These are phyloP conservation scores for Rehmannia glutinosa DNA, from an alignment of 257 asterid genomes.

Conservation along the genomic window DNA sequence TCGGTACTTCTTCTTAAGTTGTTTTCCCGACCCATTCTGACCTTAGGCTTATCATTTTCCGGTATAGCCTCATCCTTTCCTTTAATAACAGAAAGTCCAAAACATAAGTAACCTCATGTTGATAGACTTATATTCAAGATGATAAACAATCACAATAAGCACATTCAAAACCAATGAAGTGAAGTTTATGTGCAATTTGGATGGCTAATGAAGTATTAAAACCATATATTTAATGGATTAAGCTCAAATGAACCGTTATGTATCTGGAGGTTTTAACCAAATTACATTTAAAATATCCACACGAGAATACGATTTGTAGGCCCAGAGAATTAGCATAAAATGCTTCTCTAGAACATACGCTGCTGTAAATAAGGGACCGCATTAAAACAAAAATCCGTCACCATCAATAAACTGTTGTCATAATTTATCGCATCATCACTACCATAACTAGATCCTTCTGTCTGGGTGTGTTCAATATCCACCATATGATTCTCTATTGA, in stretches of 20 bases:
- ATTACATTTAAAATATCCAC: background rate
- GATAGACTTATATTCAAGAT: background rate
- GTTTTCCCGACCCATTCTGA: conserved; percentile 26
- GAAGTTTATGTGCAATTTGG: no score
- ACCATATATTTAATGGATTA: no score
- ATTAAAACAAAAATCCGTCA: conserved; percentile 33
- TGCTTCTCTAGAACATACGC: conserved; percentile 28
- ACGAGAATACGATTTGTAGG: background rate
- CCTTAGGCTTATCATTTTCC: conserved; percentile 23
- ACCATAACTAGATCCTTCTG: conserved; percentile 44
- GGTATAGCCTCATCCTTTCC: conserved; percentile 24
- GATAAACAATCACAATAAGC: conserved; percentile 3
- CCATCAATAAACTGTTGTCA: conserved; percentile 82
- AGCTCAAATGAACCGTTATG: no score
- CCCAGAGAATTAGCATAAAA: background rate
- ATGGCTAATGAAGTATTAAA: background rate
- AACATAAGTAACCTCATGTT: conserved; percentile 9
- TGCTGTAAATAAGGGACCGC: conserved; percentile 38
- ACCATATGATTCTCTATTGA: conserved; percentile 71
- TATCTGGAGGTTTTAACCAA: background rate
- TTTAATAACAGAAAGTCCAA: conserved; percentile 12
- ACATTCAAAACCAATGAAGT: no score
- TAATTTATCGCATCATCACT: conserved; percentile 68
- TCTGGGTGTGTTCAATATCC: conserved; percentile 63
- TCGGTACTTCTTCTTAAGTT: conserved; percentile 40